These are phyloP conservation scores for Aureobasidium sp. DNA, from an alignment of 2,329 filamentous ascomycete species.

Conservation along the genomic window DNA sequence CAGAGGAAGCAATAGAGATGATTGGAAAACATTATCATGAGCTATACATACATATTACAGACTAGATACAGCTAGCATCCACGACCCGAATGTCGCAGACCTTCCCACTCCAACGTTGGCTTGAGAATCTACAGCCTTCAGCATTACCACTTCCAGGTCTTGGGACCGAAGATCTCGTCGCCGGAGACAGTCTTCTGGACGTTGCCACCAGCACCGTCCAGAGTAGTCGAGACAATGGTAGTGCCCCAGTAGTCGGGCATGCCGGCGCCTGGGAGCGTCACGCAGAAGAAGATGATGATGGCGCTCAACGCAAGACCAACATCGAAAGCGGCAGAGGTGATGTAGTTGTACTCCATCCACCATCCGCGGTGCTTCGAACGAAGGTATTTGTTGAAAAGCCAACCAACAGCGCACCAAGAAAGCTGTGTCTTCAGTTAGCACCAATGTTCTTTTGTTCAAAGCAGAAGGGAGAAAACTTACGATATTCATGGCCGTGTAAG, in stretches of 20 bases:
- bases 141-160: conserved; percentile 18
- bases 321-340: conserved; percentile 72
- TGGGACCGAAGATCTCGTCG: conserved; percentile 58
- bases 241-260: conserved; percentile 80
- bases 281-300: conserved; percentile 79
- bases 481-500: conserved; percentile 64
- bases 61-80: background rate
- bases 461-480: background rate
- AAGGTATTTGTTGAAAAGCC: conserved; percentile 71
- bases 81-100: background rate
- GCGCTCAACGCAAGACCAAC: conserved; percentile 75
- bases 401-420: conserved; percentile 79
- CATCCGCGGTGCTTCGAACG: conserved; percentile 60
- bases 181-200: conserved; percentile 41
- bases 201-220: conserved; percentile 14
- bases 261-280: conserved; percentile 68
- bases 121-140: background rate
- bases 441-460: background rate
- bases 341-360: conserved; percentile 94
- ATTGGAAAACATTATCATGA: background rate
- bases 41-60: background rate
- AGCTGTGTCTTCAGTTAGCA: background rate
- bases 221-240: conserved; percentile 42
- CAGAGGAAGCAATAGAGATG: no score
- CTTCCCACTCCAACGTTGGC: background rate